These are phyloP conservation scores for Lecanicillium sp. DNA, from an alignment of 2,329 filamentous ascomycete species.

Conservation along the genomic window DNA sequence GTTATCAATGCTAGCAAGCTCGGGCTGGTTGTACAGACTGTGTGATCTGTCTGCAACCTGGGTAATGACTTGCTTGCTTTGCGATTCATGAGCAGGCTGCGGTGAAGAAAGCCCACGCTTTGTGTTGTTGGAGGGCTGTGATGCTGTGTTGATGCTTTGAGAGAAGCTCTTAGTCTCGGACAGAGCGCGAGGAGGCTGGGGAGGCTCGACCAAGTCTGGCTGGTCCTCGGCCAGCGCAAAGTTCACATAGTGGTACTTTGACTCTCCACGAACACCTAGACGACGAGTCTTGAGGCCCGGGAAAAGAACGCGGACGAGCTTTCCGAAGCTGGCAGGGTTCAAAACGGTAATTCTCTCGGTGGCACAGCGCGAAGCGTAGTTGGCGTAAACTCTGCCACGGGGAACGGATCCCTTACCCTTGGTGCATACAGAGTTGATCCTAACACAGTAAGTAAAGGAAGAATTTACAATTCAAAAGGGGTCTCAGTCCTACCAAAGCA, in stretches of 20 bases:
- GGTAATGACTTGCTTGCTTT: slow-evolving; percentile 11
- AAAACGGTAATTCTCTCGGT: slow-evolving; percentile 90
- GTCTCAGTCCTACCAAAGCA: slow-evolving; percentile 67
- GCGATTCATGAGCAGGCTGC: slow-evolving; percentile 21
- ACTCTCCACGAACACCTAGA: slow-evolving; percentile 89
- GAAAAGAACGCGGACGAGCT: slow-evolving; percentile 92
- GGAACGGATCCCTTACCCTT: slow-evolving; percentile 81
- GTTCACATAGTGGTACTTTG: slow-evolving; percentile 92
- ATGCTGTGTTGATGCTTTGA: slow-evolving; percentile 45
- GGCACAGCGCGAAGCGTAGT: slow-evolving; percentile 88
- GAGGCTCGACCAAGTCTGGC: slow-evolving; percentile 40
- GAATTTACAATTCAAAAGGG: neutral
- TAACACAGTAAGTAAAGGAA: slow-evolving; percentile 28
- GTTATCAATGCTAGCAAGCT: slow-evolving; percentile 51
- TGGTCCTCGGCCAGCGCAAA: slow-evolving; percentile 56
- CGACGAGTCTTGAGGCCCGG: slow-evolving; percentile 89
- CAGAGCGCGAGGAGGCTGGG: slow-evolving; percentile 42
- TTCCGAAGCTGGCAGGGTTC: slow-evolving; percentile 96
- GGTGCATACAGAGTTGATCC: slow-evolving; percentile 68
- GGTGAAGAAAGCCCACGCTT: slow-evolving; percentile 24
- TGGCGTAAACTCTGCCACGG: slow-evolving; percentile 86
- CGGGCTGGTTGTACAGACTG: slow-evolving; percentile 56
- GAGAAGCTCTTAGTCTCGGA: slow-evolving; percentile 42
- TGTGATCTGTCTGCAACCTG: slow-evolving; percentile 23
- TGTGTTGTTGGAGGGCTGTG: slow-evolving; percentile 9